Evolutionary conservation across 2,329 filamentous ascomycete genomes (phyloP).

Genomic region (Fusarium veterinarium): DNA sequence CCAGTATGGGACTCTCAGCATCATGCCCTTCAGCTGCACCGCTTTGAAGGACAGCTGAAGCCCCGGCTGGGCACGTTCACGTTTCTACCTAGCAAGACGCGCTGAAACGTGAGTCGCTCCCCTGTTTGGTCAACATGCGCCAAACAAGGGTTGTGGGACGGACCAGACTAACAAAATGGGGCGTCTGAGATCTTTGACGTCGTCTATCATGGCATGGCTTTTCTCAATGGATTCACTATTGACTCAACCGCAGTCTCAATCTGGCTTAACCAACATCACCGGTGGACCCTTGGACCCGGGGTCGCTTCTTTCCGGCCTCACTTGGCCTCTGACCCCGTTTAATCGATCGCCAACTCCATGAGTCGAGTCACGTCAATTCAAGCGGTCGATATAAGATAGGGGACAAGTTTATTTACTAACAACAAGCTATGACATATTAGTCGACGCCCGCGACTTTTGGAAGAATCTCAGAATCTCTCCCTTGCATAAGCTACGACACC

Average conservation of each 20-base stretch:
- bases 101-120: slow-evolving; percentile 48
- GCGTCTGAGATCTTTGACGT: slow-evolving; percentile 35
- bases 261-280: slow-evolving; percentile 23
- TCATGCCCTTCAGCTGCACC: slow-evolving; percentile 41
- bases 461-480: slow-evolving; percentile 16
- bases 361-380: slow-evolving; percentile 6
- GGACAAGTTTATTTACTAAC: slow-evolving; percentile 28
- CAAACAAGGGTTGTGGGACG: slow-evolving; percentile 31
- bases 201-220: slow-evolving; percentile 15
- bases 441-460: slow-evolving; percentile 13
- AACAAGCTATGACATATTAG: slow-evolving; percentile 25
- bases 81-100: slow-evolving; percentile 32
- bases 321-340: slow-evolving; percentile 28
- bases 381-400: slow-evolving; percentile 17
- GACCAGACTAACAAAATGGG: slow-evolving; percentile 22
- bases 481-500: slow-evolving; percentile 33
- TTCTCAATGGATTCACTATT: slow-evolving; percentile 22
- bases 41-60: slow-evolving; percentile 25
- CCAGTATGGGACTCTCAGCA: slow-evolving; percentile 33
- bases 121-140: slow-evolving; percentile 40
- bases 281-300: slow-evolving; percentile 27
- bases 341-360: slow-evolving; percentile 22
- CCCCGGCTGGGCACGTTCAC: slow-evolving; percentile 29
- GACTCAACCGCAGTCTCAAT: slow-evolving; percentile 29
- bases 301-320: slow-evolving; percentile 40